phyloP scores from a whole-genome alignment of 1,284 basidiomycete genomes.

The Wolfiporia cocos region DNA sequence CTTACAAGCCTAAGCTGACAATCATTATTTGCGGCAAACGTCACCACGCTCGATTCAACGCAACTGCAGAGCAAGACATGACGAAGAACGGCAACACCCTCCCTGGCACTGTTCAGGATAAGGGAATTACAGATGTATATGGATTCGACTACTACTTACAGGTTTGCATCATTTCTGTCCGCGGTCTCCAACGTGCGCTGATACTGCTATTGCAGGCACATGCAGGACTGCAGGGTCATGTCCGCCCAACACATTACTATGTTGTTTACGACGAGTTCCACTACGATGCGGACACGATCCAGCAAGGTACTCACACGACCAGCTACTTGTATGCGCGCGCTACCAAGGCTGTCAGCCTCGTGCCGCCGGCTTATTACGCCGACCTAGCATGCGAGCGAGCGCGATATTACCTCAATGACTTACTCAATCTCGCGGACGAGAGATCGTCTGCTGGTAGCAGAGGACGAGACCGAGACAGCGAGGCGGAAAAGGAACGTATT shows the following conservation, averaged over 20 bases:
- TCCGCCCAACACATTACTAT: conserved; percentile 68
- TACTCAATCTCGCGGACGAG: conserved; percentile 40
- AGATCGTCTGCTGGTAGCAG: neutral
- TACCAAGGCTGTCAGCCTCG: conserved; percentile 70
- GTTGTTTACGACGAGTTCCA: conserved; percentile 69
- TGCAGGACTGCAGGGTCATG: conserved; percentile 58
- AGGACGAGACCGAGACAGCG: neutral
- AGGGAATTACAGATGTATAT: conserved; percentile 64
- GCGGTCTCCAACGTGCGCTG: neutral
- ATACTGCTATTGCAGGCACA: conserved; percentile 36
- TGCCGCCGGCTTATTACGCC: conserved; percentile 73
- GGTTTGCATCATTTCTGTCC: conserved; percentile 13
- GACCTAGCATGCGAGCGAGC: conserved; percentile 75
- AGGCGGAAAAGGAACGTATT: conserved; percentile 6
- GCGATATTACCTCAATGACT: conserved; percentile 62
- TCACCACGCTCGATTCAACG: conserved; percentile 67
- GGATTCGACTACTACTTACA: conserved; percentile 78
- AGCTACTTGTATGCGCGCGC: conserved; percentile 72
- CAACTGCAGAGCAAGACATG: conserved; percentile 39
- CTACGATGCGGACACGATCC: conserved; percentile 61
- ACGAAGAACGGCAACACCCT: conserved; percentile 65
- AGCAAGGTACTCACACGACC: conserved; percentile 56
- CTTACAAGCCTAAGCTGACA: conserved; percentile 57
- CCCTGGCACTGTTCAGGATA: conserved; percentile 72
- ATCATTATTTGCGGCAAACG: conserved; percentile 77